Conservation (phyloP, 2,329 filamentous ascomycete genomes). For the Diaporthe aspalathi region DNA sequence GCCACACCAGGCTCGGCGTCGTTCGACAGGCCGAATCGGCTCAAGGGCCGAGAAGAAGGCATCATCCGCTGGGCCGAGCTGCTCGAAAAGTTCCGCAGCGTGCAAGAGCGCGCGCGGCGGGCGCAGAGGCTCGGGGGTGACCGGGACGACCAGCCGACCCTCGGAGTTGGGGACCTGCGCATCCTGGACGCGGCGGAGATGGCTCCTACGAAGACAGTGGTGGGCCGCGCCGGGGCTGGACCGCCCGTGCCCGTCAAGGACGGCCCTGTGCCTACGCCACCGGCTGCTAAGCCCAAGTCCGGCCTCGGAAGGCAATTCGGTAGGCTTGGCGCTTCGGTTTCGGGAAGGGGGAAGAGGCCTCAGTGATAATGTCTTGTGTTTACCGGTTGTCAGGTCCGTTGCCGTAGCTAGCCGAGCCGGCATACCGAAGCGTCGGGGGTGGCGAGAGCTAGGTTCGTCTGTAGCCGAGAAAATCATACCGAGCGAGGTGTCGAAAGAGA, state of each 20-base stretch:
- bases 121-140: constrained; percentile 70
- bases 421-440: background rate
- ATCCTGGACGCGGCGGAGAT: constrained; percentile 54
- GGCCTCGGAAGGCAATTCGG: constrained; percentile 77
- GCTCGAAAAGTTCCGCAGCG: constrained; percentile 91
- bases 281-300: constrained; percentile 68
- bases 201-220: constrained; percentile 49
- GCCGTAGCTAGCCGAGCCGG: background rate
- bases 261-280: constrained; percentile 53
- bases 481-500: background rate
- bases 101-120: constrained; percentile 86
- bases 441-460: background rate
- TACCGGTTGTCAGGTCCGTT: background rate
- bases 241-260: constrained; percentile 64
- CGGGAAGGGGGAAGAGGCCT: constrained; percentile 69
- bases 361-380: constrained; percentile 42
- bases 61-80: constrained; percentile 92
- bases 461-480: background rate
- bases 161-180: constrained; percentile 53
- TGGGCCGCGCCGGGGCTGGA: constrained; percentile 48
- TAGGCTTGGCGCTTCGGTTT: constrained; percentile 76
- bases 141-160: constrained; percentile 58
- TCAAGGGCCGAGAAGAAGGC: constrained; percentile 85
- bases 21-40: constrained; percentile 79
- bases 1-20: constrained; percentile 63